Percentiles rank a stretch among this genome's conserved stretches.
These are phyloP conservation scores for Bocquillonia castaneifolia DNA, from an alignment of 441 rosid species.

Conservation along the genomic window DNA sequence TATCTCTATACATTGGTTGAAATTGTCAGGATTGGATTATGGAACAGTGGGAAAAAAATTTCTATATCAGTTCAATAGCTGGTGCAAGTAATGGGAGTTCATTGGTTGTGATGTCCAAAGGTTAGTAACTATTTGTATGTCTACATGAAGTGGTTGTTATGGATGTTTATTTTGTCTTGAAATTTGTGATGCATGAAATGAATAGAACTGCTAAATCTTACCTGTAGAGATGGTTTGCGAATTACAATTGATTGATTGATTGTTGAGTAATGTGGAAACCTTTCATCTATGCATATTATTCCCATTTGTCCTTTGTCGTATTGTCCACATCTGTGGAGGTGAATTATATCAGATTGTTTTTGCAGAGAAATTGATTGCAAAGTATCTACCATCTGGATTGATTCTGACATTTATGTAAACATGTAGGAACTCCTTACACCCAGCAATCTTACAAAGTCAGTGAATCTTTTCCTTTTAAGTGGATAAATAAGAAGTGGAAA, in stretches of 20 bases:
- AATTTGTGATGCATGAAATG: not conserved
- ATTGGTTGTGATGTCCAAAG: slow-evolving; percentile 79
- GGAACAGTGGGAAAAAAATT: slow-evolving; percentile 85
- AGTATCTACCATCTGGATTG: not conserved
- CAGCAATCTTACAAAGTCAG: slow-evolving; percentile 87
- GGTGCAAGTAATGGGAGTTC: slow-evolving; percentile 76
- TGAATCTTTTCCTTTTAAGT: slow-evolving; percentile 74
- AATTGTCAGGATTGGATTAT: slow-evolving; percentile 72
- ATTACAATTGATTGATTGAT: too few relatives aligned
- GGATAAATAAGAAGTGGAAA: slow-evolving; percentile 88
- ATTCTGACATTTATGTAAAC: slow-evolving; percentile 20
- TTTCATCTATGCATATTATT: too few relatives aligned
- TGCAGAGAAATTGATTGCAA: too few relatives aligned
- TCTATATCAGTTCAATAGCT: slow-evolving; percentile 71
- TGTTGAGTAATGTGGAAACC: too few relatives aligned
- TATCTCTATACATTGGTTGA: slow-evolving; percentile 12
- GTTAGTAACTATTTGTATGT: slow-evolving; percentile 28
- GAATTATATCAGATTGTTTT: too few relatives aligned
- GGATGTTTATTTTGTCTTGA: not conserved
- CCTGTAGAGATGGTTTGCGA: too few relatives aligned
- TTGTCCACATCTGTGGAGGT: too few relatives aligned
- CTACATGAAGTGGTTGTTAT: not conserved
- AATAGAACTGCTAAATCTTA: not conserved
- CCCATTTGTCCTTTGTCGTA: too few relatives aligned
- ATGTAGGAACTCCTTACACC: slow-evolving; percentile 65